Evolutionary conservation across 768 basidiomycete species (phyloP), one percentile per base, ranked within the genome.

Genomic region (Termitomyces sp.): DNA sequence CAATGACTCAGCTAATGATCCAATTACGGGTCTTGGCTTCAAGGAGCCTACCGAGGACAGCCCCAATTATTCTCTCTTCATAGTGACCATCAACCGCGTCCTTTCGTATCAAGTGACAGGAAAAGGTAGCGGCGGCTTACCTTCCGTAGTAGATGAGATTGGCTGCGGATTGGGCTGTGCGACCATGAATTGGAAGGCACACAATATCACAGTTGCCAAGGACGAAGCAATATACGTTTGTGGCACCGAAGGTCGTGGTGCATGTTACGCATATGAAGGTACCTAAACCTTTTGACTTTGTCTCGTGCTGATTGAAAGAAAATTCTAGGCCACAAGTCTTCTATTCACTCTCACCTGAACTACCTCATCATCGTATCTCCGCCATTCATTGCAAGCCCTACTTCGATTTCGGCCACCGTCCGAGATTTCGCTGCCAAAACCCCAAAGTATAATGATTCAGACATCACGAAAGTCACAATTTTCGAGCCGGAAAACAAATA

Each of bases 231-330:
- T 98, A 24, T 95, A 95, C 65, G 77, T 90, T 8, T 94, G 91
- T 66, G 86, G 88, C 0, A 80, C 83, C 0, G 91, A 95, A 18
- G 93, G 91, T 4, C 76, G 94, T 59, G 89, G 91, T 4, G 81
- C 88, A 0, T 93, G 91, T 55, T 93, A 87, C 68, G 95, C 95
- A 0, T 93, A 95, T 67, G 97, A 98, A 79, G 96, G 95, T 90
- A 57, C 42, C 50, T 24, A 6, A 33, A 8, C 34, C 13, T 31
- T 44, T 51, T 41, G 24, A 18, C 4, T 20, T n/a, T 42, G 4
- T 27, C 33, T 33, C 48, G 52, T 36, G 41, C 15, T 36, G 33
- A 47, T 58, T 61, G 54, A 49, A 20, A 20, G 18, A 55, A 20
- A 27, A 48, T 42, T 31, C 22, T 65, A 91, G 88, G 89, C 6